A percentile compares a stretch with the other conserved stretches of the same genome.
Evolutionary conservation across 495 filamentous ascomycete genomes (phyloP).

Genomic region (Lineolata rhizophorae): DNA sequence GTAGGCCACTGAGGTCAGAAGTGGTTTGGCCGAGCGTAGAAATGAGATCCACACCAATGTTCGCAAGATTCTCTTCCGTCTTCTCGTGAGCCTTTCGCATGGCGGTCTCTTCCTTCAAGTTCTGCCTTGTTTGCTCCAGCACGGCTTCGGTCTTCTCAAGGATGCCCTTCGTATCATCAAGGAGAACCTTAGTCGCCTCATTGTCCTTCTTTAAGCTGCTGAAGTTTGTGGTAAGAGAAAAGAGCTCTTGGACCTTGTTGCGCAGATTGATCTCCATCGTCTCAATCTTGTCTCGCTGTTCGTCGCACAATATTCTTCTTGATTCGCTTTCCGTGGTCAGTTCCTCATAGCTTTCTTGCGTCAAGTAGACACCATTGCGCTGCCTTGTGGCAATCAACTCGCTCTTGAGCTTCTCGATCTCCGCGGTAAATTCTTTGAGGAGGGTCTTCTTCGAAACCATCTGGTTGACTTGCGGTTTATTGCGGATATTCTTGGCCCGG

Average conservation of each 20-base stretch:
- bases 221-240: conserved; percentile 63
- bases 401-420: conserved; percentile 83
- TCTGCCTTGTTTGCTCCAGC: conserved; percentile 49
- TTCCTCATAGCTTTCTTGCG: conserved; percentile 64
- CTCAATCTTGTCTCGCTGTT: conserved; percentile 80
- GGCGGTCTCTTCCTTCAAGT: conserved; percentile 55
- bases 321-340: conserved; percentile 81
- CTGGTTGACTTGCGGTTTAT: conserved; percentile 89
- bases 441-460: conserved; percentile 80
- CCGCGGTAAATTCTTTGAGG: conserved; percentile 70
- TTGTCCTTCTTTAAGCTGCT: conserved; percentile 70
- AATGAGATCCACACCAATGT: conserved; percentile 52
- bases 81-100: conserved; percentile 66
- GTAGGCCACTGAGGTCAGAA: conserved; percentile 54
- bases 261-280: conserved; percentile 73
- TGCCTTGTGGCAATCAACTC: conserved; percentile 85
- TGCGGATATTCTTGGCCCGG: conserved; percentile 91
- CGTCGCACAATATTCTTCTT: conserved; percentile 73
- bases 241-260: conserved; percentile 81
- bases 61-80: conserved; percentile 55
- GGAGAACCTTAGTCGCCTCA: conserved; percentile 42
- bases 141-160: conserved; percentile 75
- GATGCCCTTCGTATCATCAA: conserved; percentile 58
- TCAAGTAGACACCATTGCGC: conserved; percentile 84
- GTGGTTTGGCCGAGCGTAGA: conserved; percentile 54